Base-by-base conservation (phyloP, 257 asterid genomes). In the Haberlea rhodopensis region DNA sequence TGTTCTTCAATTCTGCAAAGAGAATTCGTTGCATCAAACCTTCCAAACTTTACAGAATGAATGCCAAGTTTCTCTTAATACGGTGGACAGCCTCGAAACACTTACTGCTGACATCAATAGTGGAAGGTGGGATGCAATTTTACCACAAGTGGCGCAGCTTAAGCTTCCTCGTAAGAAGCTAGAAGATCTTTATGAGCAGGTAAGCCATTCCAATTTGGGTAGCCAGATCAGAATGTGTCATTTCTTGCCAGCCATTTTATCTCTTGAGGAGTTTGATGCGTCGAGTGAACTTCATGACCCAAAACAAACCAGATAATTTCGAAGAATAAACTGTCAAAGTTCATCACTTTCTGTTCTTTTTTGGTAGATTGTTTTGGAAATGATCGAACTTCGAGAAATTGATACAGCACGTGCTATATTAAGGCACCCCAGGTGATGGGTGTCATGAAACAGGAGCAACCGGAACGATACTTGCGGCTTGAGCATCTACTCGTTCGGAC, bases 341-440 rank as follows among this genome's bases (percentile, higher is more conserved):
- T 57, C 24, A 54, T 71, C 51, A 65, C 32, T 20, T 53, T 59
- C 58, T 46, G 48, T 28, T 43, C 53, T 49, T 32, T 68, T 7
- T 72, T 24, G 32, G 31, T 71, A 92, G 97, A 92, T 92, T 81
- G 99, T 92, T 65, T 66, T 92, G 53, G 97, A 92, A 81, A 92
- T 92, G 99, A 92, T 92, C 79, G 99, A 92, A 81, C 95, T 92
- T 68, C 89, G 98, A 71, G 99, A 92, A 87, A 84, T 86, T 79
- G 99, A 92, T 67, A 92, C 97, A 9, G 96, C 98, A 24, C 95
- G 98, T 54, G 91, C 98, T 69, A 87, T 92, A 75, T 74, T 92
- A 72, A 85, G 98, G 76, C 97, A 73, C 89, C 98, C 66, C 96
- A 89, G 72, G 98, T 84, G 62, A 92, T 92, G 97, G 98, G 98